Conservation (phyloP, 1,284 basidiomycete species). For the Tetrapyrgos nigripes region DNA sequence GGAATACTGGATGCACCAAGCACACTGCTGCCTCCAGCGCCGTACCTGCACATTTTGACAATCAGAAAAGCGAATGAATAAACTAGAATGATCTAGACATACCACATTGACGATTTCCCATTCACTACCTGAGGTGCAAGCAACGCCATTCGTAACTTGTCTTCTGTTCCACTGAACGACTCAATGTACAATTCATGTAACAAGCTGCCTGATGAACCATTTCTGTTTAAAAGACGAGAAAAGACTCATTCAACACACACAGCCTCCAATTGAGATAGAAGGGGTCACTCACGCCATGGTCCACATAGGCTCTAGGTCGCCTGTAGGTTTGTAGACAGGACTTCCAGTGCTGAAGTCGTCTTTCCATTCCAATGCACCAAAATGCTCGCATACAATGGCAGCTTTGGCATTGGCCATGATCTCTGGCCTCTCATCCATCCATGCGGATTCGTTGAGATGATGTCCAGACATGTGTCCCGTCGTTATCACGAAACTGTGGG, state of each 20-base stretch:
- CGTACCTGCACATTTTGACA: constrained; percentile 23
- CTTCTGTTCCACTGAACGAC: constrained; percentile 30
- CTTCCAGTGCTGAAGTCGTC: constrained; percentile 26
- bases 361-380: constrained; percentile 36
- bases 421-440: constrained; percentile 31
- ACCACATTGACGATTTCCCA: constrained; percentile 31
- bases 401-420: constrained; percentile 30
- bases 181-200: constrained; percentile 31
- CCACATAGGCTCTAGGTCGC: constrained; percentile 36
- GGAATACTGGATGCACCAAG: constrained; percentile 31
- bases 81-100: not conserved
- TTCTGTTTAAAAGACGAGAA: constrained; percentile 19
- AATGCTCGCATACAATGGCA: constrained; percentile 34
- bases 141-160: constrained; percentile 33
- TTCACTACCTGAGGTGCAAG: constrained; percentile 28
- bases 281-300: constrained; percentile 32
- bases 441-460: constrained; percentile 33
- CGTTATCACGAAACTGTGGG: constrained; percentile 34
- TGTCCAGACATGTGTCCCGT: constrained; percentile 36
- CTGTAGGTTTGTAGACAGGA: constrained; percentile 30
- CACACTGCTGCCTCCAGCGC: constrained; percentile 30
- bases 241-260: not conserved
- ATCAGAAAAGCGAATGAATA: not conserved
- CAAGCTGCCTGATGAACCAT: constrained; percentile 23
- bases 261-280: not conserved